Conservation (phyloP, 495 filamentous ascomycete species). For the Penicillium waksmanii region DNA sequence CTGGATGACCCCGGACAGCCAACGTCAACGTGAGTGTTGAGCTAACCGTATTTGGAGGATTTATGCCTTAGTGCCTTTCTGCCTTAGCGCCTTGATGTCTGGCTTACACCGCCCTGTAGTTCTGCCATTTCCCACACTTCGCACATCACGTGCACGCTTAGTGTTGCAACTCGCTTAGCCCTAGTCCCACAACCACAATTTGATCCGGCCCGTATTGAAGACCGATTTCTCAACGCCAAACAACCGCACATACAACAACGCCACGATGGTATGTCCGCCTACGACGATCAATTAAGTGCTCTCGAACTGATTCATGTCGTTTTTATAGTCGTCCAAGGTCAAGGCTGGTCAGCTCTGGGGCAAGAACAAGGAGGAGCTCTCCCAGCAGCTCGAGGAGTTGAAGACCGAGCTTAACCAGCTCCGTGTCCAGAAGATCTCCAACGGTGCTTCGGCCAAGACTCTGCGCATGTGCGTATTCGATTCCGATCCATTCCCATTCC, state of each 20-base stretch:
- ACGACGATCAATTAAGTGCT: conserved; percentile 6
- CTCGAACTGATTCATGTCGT: conserved; percentile 55
- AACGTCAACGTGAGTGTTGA: conserved; percentile 23
- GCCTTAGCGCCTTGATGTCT: neutral
- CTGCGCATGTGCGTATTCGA: conserved; percentile 85
- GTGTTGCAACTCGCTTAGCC: conserved; percentile 48
- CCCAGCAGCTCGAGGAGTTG: conserved; percentile 88
- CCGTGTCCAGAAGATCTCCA: conserved; percentile 96
- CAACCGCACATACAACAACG: conserved; percentile 51
- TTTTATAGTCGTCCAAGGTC: conserved; percentile 81
- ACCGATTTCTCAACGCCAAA: conserved; percentile 48
- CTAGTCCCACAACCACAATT: conserved; percentile 59
- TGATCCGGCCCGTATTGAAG: conserved; percentile 52
- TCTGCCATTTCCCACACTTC: conserved; percentile 6
- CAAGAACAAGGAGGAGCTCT: conserved; percentile 98
- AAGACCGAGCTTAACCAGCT: conserved; percentile 93
- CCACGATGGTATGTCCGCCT: conserved; percentile 52
- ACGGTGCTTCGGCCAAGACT: conserved; percentile 88
- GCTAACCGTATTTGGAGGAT: conserved; percentile 19
- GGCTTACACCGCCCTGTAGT: neutral
- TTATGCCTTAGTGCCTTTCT: neutral
- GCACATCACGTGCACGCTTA: conserved; percentile 46
- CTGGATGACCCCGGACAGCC: conserved; percentile 17
- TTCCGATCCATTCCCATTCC: conserved; percentile 18
- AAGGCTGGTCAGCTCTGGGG: conserved; percentile 94